Evolutionary conservation across 495 filamentous ascomycete species (phyloP).

Genomic region (Monascus purpureus): DNA sequence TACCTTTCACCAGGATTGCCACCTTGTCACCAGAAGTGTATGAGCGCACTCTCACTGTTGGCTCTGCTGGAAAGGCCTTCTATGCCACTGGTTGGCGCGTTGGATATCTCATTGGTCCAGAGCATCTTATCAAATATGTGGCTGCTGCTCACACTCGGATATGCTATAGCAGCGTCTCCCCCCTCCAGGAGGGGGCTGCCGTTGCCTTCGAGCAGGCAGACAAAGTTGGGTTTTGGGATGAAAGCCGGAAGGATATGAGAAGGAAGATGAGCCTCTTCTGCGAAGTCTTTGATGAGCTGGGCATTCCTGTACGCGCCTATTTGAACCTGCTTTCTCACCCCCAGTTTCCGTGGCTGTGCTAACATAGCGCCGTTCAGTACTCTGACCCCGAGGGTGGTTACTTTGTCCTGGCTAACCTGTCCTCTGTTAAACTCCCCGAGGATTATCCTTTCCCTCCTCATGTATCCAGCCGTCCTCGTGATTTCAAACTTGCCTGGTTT

Average conservation of each 20-base stretch:
- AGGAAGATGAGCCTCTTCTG: slow-evolving; percentile 81
- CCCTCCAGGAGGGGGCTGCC: slow-evolving; percentile 90
- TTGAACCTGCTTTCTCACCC: background rate
- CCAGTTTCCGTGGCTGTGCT: background rate
- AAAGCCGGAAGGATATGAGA: slow-evolving; percentile 71
- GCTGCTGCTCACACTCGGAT: slow-evolving; percentile 87
- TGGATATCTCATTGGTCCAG: slow-evolving; percentile 83
- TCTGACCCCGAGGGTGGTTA: slow-evolving; percentile 92
- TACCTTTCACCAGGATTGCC: slow-evolving; percentile 82
- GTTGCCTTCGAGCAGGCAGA: slow-evolving; percentile 91
- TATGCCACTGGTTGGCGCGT: slow-evolving; percentile 97
- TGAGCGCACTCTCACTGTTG: slow-evolving; percentile 78
- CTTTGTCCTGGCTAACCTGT: slow-evolving; percentile 87
- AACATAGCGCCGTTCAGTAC: slow-evolving; percentile 33
- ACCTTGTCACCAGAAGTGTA: slow-evolving; percentile 81
- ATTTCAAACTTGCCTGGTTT: slow-evolving; percentile 94
- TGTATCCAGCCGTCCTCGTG: slow-evolving; percentile 69
- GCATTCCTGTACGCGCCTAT: slow-evolving; percentile 45
- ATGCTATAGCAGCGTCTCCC: slow-evolving; percentile 87
- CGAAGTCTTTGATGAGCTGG: slow-evolving; percentile 74
- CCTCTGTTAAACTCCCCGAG: slow-evolving; percentile 64
- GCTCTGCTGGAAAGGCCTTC: slow-evolving; percentile 94
- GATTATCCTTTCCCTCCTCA: slow-evolving; percentile 80
- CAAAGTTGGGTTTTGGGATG: slow-evolving; percentile 75
- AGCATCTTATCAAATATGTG: slow-evolving; percentile 83